Percentiles rank a stretch among this genome's conserved stretches.
Conservation (phyloP, 805 yeast genomes). For the Yarrowia sp. region DNA sequence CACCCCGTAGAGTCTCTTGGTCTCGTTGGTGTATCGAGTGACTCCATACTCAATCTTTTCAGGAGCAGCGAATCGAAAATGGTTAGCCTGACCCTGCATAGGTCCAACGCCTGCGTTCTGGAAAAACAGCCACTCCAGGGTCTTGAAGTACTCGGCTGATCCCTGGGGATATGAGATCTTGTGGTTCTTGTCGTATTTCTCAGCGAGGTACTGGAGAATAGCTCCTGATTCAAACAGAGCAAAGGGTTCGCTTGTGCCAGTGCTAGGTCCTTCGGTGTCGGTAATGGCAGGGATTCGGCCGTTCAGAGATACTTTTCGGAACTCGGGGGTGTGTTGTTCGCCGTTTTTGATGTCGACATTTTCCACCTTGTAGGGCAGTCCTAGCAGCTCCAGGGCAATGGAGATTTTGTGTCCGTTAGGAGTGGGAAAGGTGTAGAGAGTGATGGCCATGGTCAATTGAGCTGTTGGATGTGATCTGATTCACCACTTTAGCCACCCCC, state of each 20-base stretch:
- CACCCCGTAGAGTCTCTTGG: conserved; percentile 62
- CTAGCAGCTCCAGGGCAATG: conserved; percentile 50
- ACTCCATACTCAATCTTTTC: conserved; percentile 64
- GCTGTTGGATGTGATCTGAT: too few species aligned
- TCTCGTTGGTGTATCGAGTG: conserved; percentile 59
- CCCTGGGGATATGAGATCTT: conserved; percentile 53
- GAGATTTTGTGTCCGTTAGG: conserved; percentile 56
- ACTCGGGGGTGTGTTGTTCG: conserved; percentile 66
- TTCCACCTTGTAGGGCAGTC: conserved; percentile 50
- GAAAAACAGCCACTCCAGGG: conserved; percentile 59
- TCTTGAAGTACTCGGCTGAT: conserved; percentile 55
- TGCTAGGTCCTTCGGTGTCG: conserved; percentile 30
- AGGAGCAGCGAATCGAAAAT: conserved; percentile 55
- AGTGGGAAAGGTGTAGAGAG: conserved; percentile 55
- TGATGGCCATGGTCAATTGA: conserved; percentile 44
- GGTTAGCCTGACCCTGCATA: conserved; percentile 66
- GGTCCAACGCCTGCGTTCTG: conserved; percentile 69
- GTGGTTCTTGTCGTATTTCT: conserved; percentile 64
- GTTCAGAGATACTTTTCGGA: conserved; percentile 62
- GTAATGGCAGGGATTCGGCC: conserved; percentile 67
- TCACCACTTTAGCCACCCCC: neutral
- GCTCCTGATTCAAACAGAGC: conserved; percentile 66
- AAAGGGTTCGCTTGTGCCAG: conserved; percentile 43
- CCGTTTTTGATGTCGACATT: conserved; percentile 54
- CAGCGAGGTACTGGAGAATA: conserved; percentile 64